Evolutionary conservation across 192 early-diverging fungal genomes (phyloP), one percentile per base, ranked within the genome.

Genomic region (Phlyctochytrium planicorne): DNA sequence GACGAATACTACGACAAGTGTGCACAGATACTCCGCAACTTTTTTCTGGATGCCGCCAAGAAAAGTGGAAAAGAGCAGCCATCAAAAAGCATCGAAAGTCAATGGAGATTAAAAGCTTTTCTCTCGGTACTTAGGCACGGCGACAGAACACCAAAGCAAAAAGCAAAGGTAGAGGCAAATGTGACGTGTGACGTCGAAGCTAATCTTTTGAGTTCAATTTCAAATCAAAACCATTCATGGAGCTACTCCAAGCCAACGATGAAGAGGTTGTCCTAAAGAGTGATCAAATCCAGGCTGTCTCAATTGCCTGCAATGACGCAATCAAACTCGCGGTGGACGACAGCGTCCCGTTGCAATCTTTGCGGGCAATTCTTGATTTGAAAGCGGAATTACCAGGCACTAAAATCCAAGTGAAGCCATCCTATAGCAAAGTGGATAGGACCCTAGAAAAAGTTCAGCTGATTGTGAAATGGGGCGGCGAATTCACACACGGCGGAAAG

Each of bases 101-200:
- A 91, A 30, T 98, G 96, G 96, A 79, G 84, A 53, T 79, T 98
- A 30, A 98, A 98, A 80, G 93, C 90, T 3, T 96, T 97, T 70
- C 71, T 97, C 12, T 91, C 90, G 1, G 93, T 98, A 0, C 89
- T 97, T 62, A 87, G 96, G 47, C 96, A 98, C 75, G 95, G 89
- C 25, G 96, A 98, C 69, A 80, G 96, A 29, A 98, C 96, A 17
- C 96, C 96, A 53, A 98, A 98, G 80, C 94, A 96, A 72, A 98
- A 98, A 80, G 83, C 91, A 73, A 98, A 98, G 80, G 89, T 91
- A 61, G 71, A 80, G n/a, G 14, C 80, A 36, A 20, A 23, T 77
- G 50, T 25, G 59, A 23, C 2, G 25, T 68, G 53, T 62, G 30
- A 4, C 36, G 32, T 50, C 52, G 37, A n/a, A 27, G 30, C 34